Percentiles rank a stretch among this genome's conserved stretches.
These are phyloP conservation scores for Ilex asprella DNA, from an alignment of 257 asterid genomes.

Conservation along the genomic window DNA sequence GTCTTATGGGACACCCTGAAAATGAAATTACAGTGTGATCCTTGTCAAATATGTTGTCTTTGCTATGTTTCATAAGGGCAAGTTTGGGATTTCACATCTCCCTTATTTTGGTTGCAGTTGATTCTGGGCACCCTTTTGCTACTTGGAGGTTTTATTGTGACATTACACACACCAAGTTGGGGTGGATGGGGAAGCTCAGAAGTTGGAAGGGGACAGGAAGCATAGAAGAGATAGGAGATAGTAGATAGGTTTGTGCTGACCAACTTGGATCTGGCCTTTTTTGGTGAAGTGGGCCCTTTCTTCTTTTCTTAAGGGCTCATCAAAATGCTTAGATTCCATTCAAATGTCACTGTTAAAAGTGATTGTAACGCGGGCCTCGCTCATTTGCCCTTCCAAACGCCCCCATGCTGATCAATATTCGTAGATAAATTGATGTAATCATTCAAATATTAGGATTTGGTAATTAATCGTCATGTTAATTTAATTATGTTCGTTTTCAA, in stretches of 20 bases:
- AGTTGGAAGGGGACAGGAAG: slow-evolving; percentile 12
- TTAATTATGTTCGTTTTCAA: too few relatives aligned
- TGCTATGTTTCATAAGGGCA: not conserved
- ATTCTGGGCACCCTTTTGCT: slow-evolving; percentile 14
- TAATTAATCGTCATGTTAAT: too few relatives aligned
- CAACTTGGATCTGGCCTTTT: too few relatives aligned
- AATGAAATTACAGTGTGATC: slow-evolving; percentile 1
- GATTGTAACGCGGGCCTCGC: too few relatives aligned
- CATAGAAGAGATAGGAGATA: slow-evolving; percentile 8
- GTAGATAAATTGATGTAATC: too few relatives aligned
- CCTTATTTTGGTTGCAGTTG: slow-evolving; percentile 11
- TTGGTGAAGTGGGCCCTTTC: too few relatives aligned
- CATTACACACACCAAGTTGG: not conserved
- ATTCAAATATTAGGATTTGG: too few relatives aligned
- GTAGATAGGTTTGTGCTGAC: not conserved
- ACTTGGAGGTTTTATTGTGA: not conserved
- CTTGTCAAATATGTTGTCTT: not conserved
- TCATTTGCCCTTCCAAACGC: too few relatives aligned
- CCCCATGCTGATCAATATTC: too few relatives aligned
- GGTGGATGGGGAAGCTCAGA: not conserved
- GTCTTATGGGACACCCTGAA: slow-evolving; percentile 1
- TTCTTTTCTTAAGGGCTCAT: too few relatives aligned
- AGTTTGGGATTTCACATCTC: not conserved
- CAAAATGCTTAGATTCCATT: too few relatives aligned
- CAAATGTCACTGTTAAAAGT: too few relatives aligned